phyloP scores from a whole-genome alignment of 116 monocot species.

The Papilionanthe hybrid region DNA sequence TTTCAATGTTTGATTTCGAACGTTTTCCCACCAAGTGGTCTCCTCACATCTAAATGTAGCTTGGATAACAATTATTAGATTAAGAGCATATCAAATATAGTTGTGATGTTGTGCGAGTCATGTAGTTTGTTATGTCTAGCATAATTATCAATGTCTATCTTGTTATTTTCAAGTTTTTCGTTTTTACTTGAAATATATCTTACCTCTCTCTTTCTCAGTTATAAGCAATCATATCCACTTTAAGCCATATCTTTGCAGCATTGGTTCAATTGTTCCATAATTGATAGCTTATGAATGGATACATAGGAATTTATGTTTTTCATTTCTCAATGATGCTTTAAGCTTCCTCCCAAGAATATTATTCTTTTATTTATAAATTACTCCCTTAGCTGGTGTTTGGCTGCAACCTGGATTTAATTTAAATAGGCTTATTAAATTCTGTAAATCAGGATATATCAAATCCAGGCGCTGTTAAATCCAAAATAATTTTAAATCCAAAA shows the following conservation, averaged over 20 bases:
- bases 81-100: conserved; percentile 9
- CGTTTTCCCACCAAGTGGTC: not conserved
- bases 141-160: not conserved
- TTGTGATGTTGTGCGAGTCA: not conserved
- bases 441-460: no score
- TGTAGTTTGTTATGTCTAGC: not conserved
- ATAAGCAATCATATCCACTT: not conserved
- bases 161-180: not conserved
- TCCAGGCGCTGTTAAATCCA: no score
- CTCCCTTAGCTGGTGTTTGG: no score
- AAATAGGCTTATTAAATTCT: no score
- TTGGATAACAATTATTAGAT: conserved; percentile 4
- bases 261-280: not conserved
- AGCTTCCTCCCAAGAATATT: not conserved
- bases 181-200: not conserved
- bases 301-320: not conserved
- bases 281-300: not conserved
- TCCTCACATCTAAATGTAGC: conserved; percentile 1
- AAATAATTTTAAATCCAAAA: no score
- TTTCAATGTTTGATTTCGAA: not conserved
- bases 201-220: not conserved
- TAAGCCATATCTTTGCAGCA: not conserved
- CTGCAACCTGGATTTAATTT: no score
- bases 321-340: not conserved
- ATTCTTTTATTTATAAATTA: not conserved